Base-by-base conservation (phyloP, 176 grass and related monocot genomes). In the Musa beccarii region DNA sequence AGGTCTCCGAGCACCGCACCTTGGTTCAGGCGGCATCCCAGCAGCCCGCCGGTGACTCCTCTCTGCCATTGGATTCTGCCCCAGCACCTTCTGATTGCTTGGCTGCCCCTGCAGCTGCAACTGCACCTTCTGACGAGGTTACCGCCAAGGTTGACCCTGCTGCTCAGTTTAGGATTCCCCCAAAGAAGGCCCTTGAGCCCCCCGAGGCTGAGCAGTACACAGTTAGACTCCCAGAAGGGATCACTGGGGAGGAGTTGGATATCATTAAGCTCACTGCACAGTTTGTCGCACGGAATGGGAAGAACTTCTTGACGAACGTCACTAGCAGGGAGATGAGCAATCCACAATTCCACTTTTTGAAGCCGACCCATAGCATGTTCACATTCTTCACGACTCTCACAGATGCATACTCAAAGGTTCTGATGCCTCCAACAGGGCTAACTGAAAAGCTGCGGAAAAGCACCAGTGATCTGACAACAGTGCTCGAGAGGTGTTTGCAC, bases 251-350 rank as follows among this genome's bases (percentile, higher is more conserved):
- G 79, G 95, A 99, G 79, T 69, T 94, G 66, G 90, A 91, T 72
- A 87, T 99, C 64, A 93, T 99, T 76, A 94, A 94, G 90, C 84
- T 99, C 1, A 99, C 95, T 0, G 90, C 95, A 2, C 95, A 99
- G 82, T 94, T 99, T 53, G 95, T 98, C 25, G 95, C 95, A 0
- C 63, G 90, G 14, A 93, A 98, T 12, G 95, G 95, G 9, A 98
- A 99, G 78, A 84, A 8, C 76, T 99, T 99, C 76, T 70, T 94
- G 55, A 84, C 85, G 15, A 86, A 64, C 70, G 66, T 99, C 1
- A 86, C 89, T 0, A 78, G 61, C 59, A 82, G 95, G 0, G 95
- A 91, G 69, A 79, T 65, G 57, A 93, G 54, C 43, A 87, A 89
- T 9, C 74, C 83, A 10, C 95, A 91, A 83, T 99, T 99, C 78